These are phyloP conservation scores for Lentinula guzmanii DNA, from an alignment of 768 basidiomycete species.

Conservation along the genomic window DNA sequence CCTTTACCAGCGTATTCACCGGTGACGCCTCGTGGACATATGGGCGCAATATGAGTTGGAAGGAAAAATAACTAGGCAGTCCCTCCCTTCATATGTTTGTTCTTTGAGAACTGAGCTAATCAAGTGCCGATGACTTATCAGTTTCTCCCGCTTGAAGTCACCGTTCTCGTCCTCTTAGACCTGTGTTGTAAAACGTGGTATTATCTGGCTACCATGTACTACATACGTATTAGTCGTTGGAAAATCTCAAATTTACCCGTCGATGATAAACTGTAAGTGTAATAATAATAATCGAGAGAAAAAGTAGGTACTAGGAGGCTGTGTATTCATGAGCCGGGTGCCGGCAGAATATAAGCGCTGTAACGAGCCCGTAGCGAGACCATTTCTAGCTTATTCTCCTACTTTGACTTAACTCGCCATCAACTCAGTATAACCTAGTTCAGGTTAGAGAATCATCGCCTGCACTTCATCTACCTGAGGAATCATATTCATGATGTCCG, in stretches of 20 bases:
- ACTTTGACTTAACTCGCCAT: neutral
- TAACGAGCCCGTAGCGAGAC: neutral
- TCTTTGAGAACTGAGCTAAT: neutral
- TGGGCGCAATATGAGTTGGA: neutral
- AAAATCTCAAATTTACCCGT: no score
- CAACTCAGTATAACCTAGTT: neutral
- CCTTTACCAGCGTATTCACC: neutral
- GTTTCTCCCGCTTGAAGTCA: neutral
- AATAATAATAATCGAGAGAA: no score
- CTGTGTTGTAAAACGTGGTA: no score
- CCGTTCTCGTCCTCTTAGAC: no score
- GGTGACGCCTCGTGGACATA: slow-evolving; percentile 1
- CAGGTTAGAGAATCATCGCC: neutral
- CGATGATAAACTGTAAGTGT: no score
- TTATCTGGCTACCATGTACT: no score
- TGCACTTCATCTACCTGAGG: neutral
- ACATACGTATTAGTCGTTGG: no score
- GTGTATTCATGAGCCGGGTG: no score
- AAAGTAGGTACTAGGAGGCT: no score
- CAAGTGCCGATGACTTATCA: neutral
- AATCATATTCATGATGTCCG: slow-evolving; percentile 22
- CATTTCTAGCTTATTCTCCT: neutral
- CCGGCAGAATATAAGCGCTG: no score
- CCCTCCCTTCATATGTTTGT: neutral
- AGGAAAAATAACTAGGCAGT: neutral